A percentile compares a stretch with the other conserved stretches of the same genome.
Evolutionary conservation across 768 basidiomycete genomes (phyloP).

Genomic region (Psilocybe subaeruginosa): DNA sequence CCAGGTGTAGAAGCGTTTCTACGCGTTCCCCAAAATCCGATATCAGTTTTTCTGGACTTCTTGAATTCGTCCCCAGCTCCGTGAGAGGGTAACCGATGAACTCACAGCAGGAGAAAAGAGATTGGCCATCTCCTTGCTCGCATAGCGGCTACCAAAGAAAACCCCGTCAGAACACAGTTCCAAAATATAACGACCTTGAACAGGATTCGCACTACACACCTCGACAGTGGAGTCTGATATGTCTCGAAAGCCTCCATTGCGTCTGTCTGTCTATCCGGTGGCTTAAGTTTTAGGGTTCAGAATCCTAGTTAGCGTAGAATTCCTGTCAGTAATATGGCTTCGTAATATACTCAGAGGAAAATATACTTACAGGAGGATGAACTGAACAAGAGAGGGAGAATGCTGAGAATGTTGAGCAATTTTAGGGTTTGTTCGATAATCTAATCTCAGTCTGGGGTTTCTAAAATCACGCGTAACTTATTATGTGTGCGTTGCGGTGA

Average conservation of each 20-base stretch:
- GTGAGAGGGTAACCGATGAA: slow-evolving; percentile 12
- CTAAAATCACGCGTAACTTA: neutral
- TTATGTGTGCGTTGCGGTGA: too few relatives aligned
- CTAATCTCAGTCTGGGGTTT: neutral
- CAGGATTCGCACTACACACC: slow-evolving; percentile 42
- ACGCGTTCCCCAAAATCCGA: neutral
- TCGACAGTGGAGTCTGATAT: slow-evolving; percentile 83
- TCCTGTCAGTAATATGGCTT: too few relatives aligned
- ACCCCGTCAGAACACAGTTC: neutral
- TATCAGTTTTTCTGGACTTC: neutral
- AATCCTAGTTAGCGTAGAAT: too few relatives aligned
- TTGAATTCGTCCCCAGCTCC: neutral
- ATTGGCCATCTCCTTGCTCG: slow-evolving; percentile 97
- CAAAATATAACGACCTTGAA: neutral
- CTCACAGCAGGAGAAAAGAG: slow-evolving; percentile 92
- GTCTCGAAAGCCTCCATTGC: slow-evolving; percentile 68
- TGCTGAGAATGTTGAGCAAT: neutral
- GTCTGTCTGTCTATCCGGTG: neutral
- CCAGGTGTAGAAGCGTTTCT: slow-evolving; percentile 98
- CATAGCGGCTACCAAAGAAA: slow-evolving; percentile 80
- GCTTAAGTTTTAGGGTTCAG: too few relatives aligned
- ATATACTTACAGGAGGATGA: too few relatives aligned
- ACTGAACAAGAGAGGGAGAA: too few relatives aligned
- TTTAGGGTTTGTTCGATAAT: neutral
- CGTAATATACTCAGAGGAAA: too few relatives aligned